A percentile compares a stretch with the other conserved stretches of the same genome.
Evolutionary conservation across 2,329 filamentous ascomycete genomes (phyloP).

Genomic region (Fusarium scirpi): DNA sequence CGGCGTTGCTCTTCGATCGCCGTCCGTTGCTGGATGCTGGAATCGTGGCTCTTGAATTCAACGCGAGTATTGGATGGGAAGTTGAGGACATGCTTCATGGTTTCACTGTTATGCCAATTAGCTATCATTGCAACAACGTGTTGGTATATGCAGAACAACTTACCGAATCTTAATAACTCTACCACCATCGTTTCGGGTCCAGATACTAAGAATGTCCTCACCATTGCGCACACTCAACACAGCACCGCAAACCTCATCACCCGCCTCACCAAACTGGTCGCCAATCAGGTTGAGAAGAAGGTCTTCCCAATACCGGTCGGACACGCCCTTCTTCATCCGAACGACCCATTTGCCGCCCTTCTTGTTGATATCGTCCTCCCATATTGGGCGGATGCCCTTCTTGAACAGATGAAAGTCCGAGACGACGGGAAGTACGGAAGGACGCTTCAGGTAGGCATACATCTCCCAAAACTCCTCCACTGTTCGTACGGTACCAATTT

Average conservation of each 20-base stretch:
- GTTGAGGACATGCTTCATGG: constrained; percentile 88
- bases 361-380: constrained; percentile 98
- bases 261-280: constrained; percentile 92
- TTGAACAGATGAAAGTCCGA: constrained; percentile 99
- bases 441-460: constrained; percentile 89
- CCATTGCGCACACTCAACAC: constrained; percentile 95
- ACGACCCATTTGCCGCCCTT: constrained; percentile 98
- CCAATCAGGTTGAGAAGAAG: constrained; percentile 90
- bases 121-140: constrained; percentile 2
- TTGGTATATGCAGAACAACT: constrained; percentile 48
- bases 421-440: constrained; percentile 87
- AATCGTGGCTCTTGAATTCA: constrained; percentile 95
- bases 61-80: constrained; percentile 91
- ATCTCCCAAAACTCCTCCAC: constrained; percentile 93
- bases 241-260: constrained; percentile 93
- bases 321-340: constrained; percentile 95
- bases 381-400: constrained; percentile 94
- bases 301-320: constrained; percentile 97
- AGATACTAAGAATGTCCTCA: constrained; percentile 97
- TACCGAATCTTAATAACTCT: constrained; percentile 97
- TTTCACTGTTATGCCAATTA: constrained; percentile 73
- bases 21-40: constrained; percentile 91
- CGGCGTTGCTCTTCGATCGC: constrained; percentile 92
- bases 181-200: constrained; percentile 93
- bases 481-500: constrained; percentile 83